Evolutionary conservation across 495 filamentous ascomycete genomes (phyloP).

Genomic region (Physcia stellaris): DNA sequence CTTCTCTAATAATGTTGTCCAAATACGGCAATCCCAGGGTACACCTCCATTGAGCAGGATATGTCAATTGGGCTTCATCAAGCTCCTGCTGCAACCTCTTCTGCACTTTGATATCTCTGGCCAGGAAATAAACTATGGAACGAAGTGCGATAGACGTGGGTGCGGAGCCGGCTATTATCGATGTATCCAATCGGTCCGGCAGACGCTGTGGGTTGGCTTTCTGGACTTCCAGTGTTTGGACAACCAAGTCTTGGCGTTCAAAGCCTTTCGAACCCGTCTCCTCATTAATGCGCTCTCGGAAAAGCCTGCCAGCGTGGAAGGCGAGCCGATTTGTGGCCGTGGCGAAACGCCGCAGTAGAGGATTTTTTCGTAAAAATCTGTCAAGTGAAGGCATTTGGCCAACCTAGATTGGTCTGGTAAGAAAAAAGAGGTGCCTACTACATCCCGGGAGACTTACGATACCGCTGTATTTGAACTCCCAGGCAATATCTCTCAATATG

Average conservation of each 20-base stretch:
- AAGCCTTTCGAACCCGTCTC: neutral
- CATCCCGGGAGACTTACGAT: no score
- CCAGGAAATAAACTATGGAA: no score
- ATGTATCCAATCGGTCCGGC: no score
- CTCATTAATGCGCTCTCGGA: neutral
- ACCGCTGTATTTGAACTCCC: no score
- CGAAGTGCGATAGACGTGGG: no score
- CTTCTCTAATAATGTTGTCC: neutral
- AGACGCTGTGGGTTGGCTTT: conserved; percentile 2
- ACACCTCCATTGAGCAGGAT: conserved; percentile 29
- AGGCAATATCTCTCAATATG: no score
- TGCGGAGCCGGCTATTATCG: no score
- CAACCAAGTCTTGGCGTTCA: neutral
- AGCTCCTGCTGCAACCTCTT: no score
- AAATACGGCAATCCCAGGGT: neutral
- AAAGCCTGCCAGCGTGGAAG: neutral
- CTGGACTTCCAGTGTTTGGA: neutral
- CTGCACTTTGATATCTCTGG: no score
- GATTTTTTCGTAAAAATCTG: conserved; percentile 45
- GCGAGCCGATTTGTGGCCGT: neutral
- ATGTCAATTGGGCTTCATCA: no score
- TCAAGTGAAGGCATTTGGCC: conserved; percentile 55
- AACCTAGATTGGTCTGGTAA: conserved; percentile 6
- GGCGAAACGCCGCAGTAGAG: conserved; percentile 13
- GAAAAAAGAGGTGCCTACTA: no score